A percentile compares a stretch with the other conserved stretches of the same genome.
These are phyloP conservation scores for Neospora caninum DNA, from an alignment of 169 alveolate genomes.

Conservation along the genomic window DNA sequence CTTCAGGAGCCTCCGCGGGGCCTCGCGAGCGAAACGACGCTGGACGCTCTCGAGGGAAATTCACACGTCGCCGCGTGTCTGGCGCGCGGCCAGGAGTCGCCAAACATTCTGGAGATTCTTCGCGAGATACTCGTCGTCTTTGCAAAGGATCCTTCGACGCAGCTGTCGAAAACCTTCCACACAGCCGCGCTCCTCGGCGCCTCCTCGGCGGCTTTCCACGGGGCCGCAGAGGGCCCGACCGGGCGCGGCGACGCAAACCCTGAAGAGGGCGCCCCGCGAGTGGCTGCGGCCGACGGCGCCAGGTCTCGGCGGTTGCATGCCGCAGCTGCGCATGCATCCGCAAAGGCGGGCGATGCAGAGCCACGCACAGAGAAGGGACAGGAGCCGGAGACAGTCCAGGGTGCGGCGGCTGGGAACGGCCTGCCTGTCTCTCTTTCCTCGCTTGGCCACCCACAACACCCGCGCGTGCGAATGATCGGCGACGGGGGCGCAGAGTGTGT, in stretches of 20 bases:
- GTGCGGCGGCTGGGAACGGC: not conserved
- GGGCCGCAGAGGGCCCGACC: too few relatives aligned
- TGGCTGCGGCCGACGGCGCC: too few relatives aligned
- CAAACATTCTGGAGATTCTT: not conserved
- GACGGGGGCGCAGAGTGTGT: not conserved
- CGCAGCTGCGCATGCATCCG: too few relatives aligned
- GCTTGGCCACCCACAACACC: not conserved
- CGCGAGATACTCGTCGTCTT: not conserved
- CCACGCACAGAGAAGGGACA: too few relatives aligned
- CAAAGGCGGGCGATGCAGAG: too few relatives aligned
- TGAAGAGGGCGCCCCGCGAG: not conserved
- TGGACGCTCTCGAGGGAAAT: not conserved
- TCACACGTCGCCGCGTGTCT: not conserved
- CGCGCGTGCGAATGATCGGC: not conserved
- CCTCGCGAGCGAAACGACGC: conserved; percentile 1
- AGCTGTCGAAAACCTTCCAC: not conserved
- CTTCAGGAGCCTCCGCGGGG: not conserved
- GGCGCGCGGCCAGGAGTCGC: not conserved
- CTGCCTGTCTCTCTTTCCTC: not conserved
- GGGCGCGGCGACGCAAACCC: too few relatives aligned
- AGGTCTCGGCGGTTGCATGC: too few relatives aligned
- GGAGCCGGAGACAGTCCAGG: not conserved
- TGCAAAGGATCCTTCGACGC: not conserved
- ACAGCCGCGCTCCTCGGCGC: not conserved
- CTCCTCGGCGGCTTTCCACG: not conserved